Conservation (phyloP, 2,329 filamentous ascomycete genomes). For the Pyricularia grisea region DNA sequence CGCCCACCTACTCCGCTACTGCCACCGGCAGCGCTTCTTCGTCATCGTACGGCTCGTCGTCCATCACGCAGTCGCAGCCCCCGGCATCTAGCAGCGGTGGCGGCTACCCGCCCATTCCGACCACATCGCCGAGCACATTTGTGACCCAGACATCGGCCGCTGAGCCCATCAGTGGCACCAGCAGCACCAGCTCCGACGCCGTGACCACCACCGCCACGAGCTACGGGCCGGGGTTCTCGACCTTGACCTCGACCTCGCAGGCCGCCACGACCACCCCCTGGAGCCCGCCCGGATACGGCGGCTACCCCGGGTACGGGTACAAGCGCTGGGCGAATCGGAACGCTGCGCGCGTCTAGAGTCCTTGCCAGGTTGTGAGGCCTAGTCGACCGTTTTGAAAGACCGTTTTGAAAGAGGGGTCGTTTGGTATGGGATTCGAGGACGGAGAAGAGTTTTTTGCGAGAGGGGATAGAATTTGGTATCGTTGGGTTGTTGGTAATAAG, state of each 20-base stretch:
- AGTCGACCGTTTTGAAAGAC: background rate
- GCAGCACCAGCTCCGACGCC: background rate
- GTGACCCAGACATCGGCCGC: background rate
- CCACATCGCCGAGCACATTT: constrained; percentile 3
- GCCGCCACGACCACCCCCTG: constrained; percentile 2
- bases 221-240: background rate
- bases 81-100: background rate
- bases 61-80: background rate
- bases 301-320: background rate
- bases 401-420: background rate
- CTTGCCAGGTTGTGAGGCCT: background rate
- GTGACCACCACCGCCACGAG: background rate
- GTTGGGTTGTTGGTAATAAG: background rate
- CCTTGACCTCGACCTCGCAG: background rate
- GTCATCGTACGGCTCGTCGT: background rate
- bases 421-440: background rate
- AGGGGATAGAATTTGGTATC: background rate
- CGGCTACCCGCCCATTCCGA: background rate
- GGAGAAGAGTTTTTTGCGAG: background rate
- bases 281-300: background rate
- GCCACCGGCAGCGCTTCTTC: background rate
- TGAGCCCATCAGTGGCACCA: background rate
- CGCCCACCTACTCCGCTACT: background rate
- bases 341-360: background rate
- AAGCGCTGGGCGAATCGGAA: background rate